phyloP scores from a whole-genome alignment of 2,329 filamentous ascomycete genomes.

The Fusarium avenaceum region DNA sequence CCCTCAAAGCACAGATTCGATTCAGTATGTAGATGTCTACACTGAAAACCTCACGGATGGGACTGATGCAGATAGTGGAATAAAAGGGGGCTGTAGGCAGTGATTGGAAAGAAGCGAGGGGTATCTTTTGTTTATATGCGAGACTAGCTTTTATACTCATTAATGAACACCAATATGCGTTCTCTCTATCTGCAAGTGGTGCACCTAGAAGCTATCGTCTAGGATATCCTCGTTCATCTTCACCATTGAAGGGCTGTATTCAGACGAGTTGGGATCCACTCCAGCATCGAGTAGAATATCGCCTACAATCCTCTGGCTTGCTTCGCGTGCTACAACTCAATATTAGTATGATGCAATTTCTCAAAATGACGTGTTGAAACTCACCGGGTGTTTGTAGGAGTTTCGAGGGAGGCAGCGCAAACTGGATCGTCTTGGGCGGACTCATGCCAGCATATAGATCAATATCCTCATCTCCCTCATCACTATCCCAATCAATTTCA shows the following conservation, averaged over 20 bases:
- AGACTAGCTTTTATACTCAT: conserved; percentile 1
- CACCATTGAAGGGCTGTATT: conserved; percentile 75
- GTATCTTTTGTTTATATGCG: conserved; percentile 26
- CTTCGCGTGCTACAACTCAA: conserved; percentile 72
- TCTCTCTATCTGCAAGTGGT: background rate
- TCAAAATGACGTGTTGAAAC: conserved; percentile 39
- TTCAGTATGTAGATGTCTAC: conserved; percentile 43
- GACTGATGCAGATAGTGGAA: conserved; percentile 5
- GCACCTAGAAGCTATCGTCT: conserved; percentile 70
- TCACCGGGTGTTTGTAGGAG: conserved; percentile 83
- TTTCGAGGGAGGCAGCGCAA: conserved; percentile 81
- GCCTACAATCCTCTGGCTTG: conserved; percentile 84
- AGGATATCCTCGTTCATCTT: conserved; percentile 74
- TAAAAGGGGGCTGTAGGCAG: background rate
- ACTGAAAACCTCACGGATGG: background rate
- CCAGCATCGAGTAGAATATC: conserved; percentile 84
- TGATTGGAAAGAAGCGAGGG: background rate
- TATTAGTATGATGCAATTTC: no score
- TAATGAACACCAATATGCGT: background rate
- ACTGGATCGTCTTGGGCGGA: conserved; percentile 94
- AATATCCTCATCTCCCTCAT: conserved; percentile 75
- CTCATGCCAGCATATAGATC: conserved; percentile 79
- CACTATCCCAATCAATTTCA: conserved; percentile 80
- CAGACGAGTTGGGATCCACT: conserved; percentile 66
- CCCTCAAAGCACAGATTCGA: conserved; percentile 48